phyloP scores from a whole-genome alignment of 1,284 basidiomycete species.

The Salmacisia buchloeana region DNA sequence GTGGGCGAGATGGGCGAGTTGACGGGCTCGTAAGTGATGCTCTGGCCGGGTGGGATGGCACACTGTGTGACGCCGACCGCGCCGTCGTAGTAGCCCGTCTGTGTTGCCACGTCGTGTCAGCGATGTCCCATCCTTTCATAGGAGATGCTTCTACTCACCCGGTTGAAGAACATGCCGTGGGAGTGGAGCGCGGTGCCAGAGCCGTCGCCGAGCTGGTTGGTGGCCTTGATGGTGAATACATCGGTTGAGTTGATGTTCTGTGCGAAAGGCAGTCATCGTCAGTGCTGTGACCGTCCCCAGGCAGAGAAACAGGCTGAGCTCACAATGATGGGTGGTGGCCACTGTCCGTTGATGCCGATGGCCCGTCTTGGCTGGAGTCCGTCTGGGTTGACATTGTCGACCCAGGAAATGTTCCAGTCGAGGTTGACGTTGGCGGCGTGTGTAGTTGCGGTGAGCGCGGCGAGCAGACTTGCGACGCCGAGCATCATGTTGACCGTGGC shows the following conservation, averaged over 20 bases:
- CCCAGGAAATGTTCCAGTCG: conserved; percentile 65
- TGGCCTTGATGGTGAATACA: conserved; percentile 16
- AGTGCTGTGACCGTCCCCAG: background rate
- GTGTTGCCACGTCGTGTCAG: background rate
- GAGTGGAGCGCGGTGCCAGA: conserved; percentile 21
- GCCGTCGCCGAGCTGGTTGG: conserved; percentile 21
- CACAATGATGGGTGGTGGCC: conserved; percentile 20
- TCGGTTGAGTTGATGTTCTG: conserved; percentile 27
- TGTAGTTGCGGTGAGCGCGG: too few relatives aligned
- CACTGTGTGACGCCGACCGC: conserved; percentile 78
- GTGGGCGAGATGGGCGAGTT: conserved; percentile 36
- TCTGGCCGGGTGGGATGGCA: conserved; percentile 71
- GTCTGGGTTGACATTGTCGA: conserved; percentile 38
- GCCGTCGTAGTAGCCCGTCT: conserved; percentile 73
- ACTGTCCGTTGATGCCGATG: conserved; percentile 20
- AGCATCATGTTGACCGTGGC: background rate
- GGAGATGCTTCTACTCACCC: conserved; percentile 46
- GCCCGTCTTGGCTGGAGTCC: conserved; percentile 33
- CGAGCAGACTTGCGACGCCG: background rate
- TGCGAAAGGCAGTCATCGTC: background rate
- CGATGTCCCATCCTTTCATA: background rate
- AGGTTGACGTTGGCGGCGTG: conserved; percentile 34
- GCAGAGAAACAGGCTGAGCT: too few relatives aligned
- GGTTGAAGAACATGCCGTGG: conserved; percentile 85
- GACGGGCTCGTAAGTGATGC: conserved; percentile 75